Conservation (phyloP, 768 basidiomycete genomes). For the Botryobasidium botryosum region DNA sequence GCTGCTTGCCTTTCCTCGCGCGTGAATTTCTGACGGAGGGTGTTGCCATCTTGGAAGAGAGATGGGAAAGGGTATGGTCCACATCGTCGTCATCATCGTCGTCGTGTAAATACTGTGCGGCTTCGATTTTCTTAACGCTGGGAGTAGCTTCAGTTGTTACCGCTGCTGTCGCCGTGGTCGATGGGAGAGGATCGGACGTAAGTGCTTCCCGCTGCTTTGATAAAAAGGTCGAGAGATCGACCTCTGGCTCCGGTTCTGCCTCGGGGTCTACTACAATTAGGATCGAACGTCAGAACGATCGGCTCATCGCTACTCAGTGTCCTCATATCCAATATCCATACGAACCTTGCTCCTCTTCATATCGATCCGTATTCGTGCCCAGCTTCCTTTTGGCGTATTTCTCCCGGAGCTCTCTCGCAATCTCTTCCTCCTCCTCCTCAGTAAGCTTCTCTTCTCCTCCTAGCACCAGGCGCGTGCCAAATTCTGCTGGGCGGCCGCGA, state of each 20-base stretch:
- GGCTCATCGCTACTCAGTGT: too few species aligned
- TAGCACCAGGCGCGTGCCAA: slow-evolving; percentile 39
- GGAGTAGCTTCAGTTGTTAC: background rate
- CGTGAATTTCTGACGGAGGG: too few species aligned
- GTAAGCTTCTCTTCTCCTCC: slow-evolving; percentile 34
- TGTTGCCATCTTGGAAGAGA: slow-evolving; percentile 22
- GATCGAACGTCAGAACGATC: background rate
- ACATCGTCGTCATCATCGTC: slow-evolving; percentile 18
- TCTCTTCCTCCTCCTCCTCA: slow-evolving; percentile 5
- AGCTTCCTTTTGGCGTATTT: slow-evolving; percentile 44
- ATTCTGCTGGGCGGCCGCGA: slow-evolving; percentile 46
- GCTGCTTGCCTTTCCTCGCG: slow-evolving; percentile 41
- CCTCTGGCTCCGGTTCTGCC: slow-evolving; percentile 41
- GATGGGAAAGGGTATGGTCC: slow-evolving; percentile 39
- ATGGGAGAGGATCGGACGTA: slow-evolving; percentile 2
- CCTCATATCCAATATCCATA: too few species aligned
- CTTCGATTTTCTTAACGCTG: slow-evolving; percentile 23
- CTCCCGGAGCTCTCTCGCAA: slow-evolving; percentile 16
- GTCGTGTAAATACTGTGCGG: slow-evolving; percentile 21
- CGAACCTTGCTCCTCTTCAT: slow-evolving; percentile 41
- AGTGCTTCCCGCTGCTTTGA: slow-evolving; percentile 32
- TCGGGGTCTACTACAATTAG: slow-evolving; percentile 1
- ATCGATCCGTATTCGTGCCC: slow-evolving; percentile 56
- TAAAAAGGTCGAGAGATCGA: slow-evolving; percentile 51
- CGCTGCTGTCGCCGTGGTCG: slow-evolving; percentile 12